A percentile compares a stretch with the other conserved stretches of the same genome.
Conservation (phyloP, 83 land plant genomes). For the Picea abies region DNA sequence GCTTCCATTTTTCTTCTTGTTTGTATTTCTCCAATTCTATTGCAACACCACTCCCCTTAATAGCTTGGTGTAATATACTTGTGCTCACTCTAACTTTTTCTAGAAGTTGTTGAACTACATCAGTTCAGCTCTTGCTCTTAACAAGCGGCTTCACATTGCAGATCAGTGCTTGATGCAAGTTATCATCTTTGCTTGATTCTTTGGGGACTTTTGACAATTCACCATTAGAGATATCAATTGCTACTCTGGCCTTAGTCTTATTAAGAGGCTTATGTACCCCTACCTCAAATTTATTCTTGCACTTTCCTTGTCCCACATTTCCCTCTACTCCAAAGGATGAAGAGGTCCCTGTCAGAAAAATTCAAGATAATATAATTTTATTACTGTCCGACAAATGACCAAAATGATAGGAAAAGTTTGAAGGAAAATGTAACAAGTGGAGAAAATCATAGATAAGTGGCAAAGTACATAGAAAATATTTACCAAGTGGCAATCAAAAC, state of each 20-base stretch:
- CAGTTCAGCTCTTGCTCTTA: constrained; percentile 54
- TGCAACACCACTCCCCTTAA: constrained; percentile 25
- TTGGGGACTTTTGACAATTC: constrained; percentile 20
- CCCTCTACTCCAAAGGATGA: too few species aligned
- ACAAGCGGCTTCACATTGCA: constrained; percentile 25
- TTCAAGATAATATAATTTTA: too few species aligned
- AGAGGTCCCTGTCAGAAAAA: too few species aligned
- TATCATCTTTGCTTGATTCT: constrained; percentile 17
- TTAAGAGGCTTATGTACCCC: constrained; percentile 39
- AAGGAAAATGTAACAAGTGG: too few species aligned
- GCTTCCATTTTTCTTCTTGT: constrained; percentile 46
- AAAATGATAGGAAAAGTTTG: too few species aligned
- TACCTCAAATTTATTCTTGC: constrained; percentile 33
- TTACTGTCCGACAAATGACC: too few species aligned
- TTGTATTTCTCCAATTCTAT: constrained; percentile 30
- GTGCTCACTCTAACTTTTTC: constrained; percentile 2
- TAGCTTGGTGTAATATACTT: constrained; percentile 12
- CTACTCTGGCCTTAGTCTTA: constrained; percentile 38
- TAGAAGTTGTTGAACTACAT: constrained; percentile 38
- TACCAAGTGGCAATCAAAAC: too few species aligned
- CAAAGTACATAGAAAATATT: too few species aligned
- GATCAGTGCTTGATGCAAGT: not conserved
- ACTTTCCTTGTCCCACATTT: constrained; percentile 23
- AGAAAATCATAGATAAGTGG: too few species aligned
- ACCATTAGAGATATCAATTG: not conserved